Base-by-base conservation (phyloP, 345 rosid genomes). In the Euphorbia tirucalli region DNA sequence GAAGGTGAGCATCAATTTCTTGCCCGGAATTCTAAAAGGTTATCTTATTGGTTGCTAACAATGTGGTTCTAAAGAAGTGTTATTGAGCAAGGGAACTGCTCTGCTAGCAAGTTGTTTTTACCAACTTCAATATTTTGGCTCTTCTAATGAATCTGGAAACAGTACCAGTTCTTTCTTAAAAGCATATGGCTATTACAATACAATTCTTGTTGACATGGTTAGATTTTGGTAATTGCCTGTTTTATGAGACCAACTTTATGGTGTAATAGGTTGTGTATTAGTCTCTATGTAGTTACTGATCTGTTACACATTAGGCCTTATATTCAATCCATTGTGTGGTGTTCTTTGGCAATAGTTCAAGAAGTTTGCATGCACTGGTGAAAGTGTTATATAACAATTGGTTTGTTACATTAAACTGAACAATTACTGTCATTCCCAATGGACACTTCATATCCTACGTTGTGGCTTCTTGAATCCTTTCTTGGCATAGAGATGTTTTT, bases 1-100 rank as follows among this genome's bases (percentile, higher is more conserved):
- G 98, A 95, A 92, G 99, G 99, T 92, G 79, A 77, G 69, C 49
- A 63, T 21, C 68, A 62, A 39, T 43, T 70, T 21, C 37, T 50
- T n/a, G 18, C 39, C 6, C 35, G 43, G 39, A 49, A 54, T 59
- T 27, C 65, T 50, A 30, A 35, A n/a, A 11, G 9, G 19, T 44
- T 66, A 16, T 21, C 63, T 56, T 54, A 30, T 60, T 41, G 30
- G 43, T 19, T 35, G 2, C 54, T 32, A 39, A 13, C 46, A 65
- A 55, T 16, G 2, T 32, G 46, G 14, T 10, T 41, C 25, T 56
- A 7, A 57, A 39, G 59, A 58, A 66, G 75, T 3, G 7, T 50
- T 24, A n/a, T 1, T 21, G 18, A 22, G 13, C 18, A 27, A 73
- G n/a, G 16, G 7, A 74, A 66, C 21, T 49, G 27, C 30, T n/a